Percentiles rank a stretch among this genome's conserved stretches.
phyloP scores from a whole-genome alignment of 2,329 filamentous ascomycete species.

The Verticillium isaacii region DNA sequence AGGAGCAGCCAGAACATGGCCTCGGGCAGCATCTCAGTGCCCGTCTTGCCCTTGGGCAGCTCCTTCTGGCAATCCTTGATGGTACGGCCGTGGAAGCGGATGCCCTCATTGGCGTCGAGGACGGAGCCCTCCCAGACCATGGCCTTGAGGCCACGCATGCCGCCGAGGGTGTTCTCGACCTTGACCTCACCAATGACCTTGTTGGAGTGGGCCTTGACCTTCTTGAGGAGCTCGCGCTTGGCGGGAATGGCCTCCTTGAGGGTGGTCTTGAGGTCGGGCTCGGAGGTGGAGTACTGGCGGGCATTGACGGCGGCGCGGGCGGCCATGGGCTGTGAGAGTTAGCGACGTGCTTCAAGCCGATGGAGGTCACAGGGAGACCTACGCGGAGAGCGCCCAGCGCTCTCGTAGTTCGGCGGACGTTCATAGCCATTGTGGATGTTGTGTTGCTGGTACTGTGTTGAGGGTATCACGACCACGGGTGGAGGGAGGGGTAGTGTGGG shows the following conservation, averaged over 20 bases:
- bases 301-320: slow-evolving; percentile 21
- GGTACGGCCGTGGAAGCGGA: slow-evolving; percentile 94
- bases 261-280: slow-evolving; percentile 85
- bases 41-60: slow-evolving; percentile 85
- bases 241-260: slow-evolving; percentile 81
- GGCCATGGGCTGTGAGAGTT: slow-evolving; percentile 9
- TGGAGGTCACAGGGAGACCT: slow-evolving; percentile 19
- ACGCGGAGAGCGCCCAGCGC: slow-evolving; percentile 63
- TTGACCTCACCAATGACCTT: slow-evolving; percentile 90
- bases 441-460: slow-evolving; percentile 3
- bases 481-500: not conserved
- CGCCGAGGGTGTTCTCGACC: slow-evolving; percentile 88
- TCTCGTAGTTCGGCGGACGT: slow-evolving; percentile 55
- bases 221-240: slow-evolving; percentile 89
- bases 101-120: slow-evolving; percentile 92
- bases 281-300: slow-evolving; percentile 63
- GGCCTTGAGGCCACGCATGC: slow-evolving; percentile 95
- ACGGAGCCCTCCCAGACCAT: slow-evolving; percentile 99
- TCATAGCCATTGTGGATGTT: slow-evolving; percentile 55
- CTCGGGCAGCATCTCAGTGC: slow-evolving; percentile 96
- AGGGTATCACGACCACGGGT: not conserved
- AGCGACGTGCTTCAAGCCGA: not conserved
- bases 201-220: slow-evolving; percentile 79
- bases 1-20: slow-evolving; percentile 99
- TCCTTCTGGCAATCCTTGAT: slow-evolving; percentile 97